Percentiles rank a stretch among this genome's conserved stretches.
phyloP scores from a whole-genome alignment of 1,284 basidiomycete genomes.

The Puccinia polysora region DNA sequence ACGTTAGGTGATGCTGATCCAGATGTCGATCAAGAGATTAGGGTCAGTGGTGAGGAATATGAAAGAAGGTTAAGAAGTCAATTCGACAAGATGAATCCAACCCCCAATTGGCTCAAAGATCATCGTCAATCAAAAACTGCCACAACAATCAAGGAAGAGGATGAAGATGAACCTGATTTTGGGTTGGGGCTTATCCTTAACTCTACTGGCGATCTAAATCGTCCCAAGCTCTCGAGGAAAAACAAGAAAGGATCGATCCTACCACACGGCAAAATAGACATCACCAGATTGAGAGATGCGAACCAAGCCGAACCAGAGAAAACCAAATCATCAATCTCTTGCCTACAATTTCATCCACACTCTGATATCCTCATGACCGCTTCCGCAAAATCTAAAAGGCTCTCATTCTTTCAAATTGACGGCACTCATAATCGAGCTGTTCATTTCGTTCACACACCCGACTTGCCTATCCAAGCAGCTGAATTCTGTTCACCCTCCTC shows the following conservation, averaged over 20 bases:
- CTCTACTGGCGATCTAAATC: constrained; percentile 56
- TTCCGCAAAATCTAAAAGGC: constrained; percentile 58
- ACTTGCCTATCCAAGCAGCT: constrained; percentile 70
- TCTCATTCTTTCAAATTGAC: constrained; percentile 59
- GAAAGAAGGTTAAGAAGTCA: constrained; percentile 77
- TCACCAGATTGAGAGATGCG: constrained; percentile 82
- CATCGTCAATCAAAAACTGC: constrained; percentile 57
- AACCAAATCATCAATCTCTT: constrained; percentile 63
- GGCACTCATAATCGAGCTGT: constrained; percentile 88
- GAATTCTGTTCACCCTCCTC: constrained; percentile 71
- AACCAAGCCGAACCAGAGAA: constrained; percentile 65
- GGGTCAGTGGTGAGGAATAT: constrained; percentile 74
- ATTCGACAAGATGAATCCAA: constrained; percentile 78
- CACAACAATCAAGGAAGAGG: constrained; percentile 53
- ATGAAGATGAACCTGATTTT: constrained; percentile 51
- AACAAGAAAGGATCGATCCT: constrained; percentile 57
- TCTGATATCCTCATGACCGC: constrained; percentile 82
- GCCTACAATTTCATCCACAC: constrained; percentile 72
- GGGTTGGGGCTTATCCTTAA: constrained; percentile 59
- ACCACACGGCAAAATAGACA: constrained; percentile 65
- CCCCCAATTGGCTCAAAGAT: constrained; percentile 77
- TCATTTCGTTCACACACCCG: constrained; percentile 83
- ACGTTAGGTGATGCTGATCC: constrained; percentile 61
- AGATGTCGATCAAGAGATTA: constrained; percentile 59
- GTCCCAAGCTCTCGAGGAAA: constrained; percentile 47